A percentile compares a stretch with the other conserved stretches of the same genome.
These are phyloP conservation scores for Ganoderma multipileum DNA, from an alignment of 1,284 basidiomycete species.

Conservation along the genomic window DNA sequence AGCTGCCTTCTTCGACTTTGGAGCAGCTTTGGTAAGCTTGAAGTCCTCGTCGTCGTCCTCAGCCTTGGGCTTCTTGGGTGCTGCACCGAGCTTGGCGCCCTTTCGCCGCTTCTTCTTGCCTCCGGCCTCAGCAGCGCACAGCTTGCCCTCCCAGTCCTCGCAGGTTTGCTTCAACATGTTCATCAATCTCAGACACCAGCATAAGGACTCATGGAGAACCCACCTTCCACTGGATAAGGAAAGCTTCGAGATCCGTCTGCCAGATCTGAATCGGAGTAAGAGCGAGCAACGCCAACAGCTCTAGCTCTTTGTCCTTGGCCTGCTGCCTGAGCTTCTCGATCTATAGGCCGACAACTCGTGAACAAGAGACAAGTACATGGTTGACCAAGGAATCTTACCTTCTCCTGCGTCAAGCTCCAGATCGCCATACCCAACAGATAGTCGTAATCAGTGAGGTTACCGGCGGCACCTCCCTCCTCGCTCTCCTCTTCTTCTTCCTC, in stretches of 20 bases:
- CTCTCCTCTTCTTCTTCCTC: conserved; percentile 64
- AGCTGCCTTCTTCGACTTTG: conserved; percentile 47
- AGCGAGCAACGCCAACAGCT: conserved; percentile 83
- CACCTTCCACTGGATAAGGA: conserved; percentile 88
- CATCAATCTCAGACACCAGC: background rate
- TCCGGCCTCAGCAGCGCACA: conserved; percentile 54
- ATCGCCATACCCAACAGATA: conserved; percentile 97
- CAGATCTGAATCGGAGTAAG: conserved; percentile 88
- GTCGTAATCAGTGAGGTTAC: conserved; percentile 79
- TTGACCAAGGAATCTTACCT: conserved; percentile 55
- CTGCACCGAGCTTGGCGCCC: conserved; percentile 68
- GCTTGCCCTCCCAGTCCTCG: conserved; percentile 63
- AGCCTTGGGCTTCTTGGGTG: conserved; percentile 43
- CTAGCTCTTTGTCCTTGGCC: conserved; percentile 84
- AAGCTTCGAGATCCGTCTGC: conserved; percentile 89
- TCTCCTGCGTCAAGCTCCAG: conserved; percentile 94
- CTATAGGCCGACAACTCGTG: conserved; percentile 45
- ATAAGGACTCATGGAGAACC: conserved; percentile 38
- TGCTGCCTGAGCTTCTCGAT: conserved; percentile 88
- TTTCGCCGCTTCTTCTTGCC: conserved; percentile 78
- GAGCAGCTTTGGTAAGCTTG: conserved; percentile 69
- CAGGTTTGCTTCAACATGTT: conserved; percentile 59
- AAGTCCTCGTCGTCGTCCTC: conserved; percentile 78
- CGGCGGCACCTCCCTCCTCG: conserved; percentile 37
- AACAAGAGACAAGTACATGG: background rate